Evolutionary conservation across 345 rosid species (phyloP), one percentile per base, ranked within the genome.

Genomic region (Triadica sebifera): DNA sequence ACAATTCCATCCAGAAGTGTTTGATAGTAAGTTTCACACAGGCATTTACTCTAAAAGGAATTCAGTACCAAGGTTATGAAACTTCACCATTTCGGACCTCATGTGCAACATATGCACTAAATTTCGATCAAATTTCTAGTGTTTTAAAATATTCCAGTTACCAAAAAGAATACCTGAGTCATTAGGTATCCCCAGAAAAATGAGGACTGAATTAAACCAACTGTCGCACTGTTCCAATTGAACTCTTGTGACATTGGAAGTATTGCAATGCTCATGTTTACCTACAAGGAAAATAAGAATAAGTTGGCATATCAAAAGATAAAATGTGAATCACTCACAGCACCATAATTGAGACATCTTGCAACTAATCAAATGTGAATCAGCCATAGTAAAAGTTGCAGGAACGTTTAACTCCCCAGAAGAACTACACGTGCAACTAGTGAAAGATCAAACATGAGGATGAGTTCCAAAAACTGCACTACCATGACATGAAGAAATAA

Each of bases 141-240:
- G n/a, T n/a, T n/a, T n/a, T n/a, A n/a, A n/a, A n/a, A n/a, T n/a
- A 62, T 17, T 45, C 20, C 12, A 50, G 46, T n/a, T 10, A 15
- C 19, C 47, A 49, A n/a, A 76, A 70, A 52, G 22, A 65, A 60
- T 56, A 94, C 98, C 97, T 94, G 98, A 65, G 98, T 94, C 72
- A 91, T 94, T 62, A 94, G 85, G 78, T 94, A 94, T 47, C 98
- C 98, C 98, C 98, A 89, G 93, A 94, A 94, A 87, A 94, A 92
- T 43, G 97, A 94, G 74, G 98, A 94, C 85, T 94, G 98, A 75
- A 92, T 94, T 82, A 90, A 85, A 78, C 98, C 98, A 81, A 94
- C 93, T 1, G 98, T 94, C 65, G 97, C 90, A 81, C 97, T 92
- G 84, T 87, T 92, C 98, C 98, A 94, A 75, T 85, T 88, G 81